Conservation (phyloP, 2,329 filamentous ascomycete genomes). For the Chrysosphaeria jannelii region DNA sequence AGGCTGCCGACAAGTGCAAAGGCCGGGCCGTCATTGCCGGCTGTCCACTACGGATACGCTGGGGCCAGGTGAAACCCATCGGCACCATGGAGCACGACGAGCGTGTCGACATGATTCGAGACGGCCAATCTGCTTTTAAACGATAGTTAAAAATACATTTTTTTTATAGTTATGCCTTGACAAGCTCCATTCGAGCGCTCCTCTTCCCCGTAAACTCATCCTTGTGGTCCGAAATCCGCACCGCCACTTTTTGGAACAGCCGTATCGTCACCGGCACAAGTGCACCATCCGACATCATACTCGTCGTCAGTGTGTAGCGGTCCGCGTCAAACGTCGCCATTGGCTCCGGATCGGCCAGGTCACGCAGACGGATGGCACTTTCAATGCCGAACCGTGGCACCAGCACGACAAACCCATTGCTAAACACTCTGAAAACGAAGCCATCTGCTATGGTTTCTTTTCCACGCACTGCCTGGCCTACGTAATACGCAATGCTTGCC, state of each 20-base stretch:
- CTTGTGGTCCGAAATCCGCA: constrained; percentile 73
- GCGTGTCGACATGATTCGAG: constrained; percentile 48
- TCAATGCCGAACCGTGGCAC: constrained; percentile 92
- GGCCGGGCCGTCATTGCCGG: constrained; percentile 74
- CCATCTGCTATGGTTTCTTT: constrained; percentile 37
- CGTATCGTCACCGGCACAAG: constrained; percentile 34
- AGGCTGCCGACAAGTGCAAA: constrained; percentile 56
- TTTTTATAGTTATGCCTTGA: constrained; percentile 9
- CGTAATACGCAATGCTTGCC: constrained; percentile 90
- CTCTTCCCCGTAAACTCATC: constrained; percentile 92
- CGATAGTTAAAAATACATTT: neutral
- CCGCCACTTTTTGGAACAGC: constrained; percentile 73
- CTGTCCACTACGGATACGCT: constrained; percentile 67
- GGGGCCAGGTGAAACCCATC: constrained; percentile 76
- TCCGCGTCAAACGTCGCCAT: constrained; percentile 65
- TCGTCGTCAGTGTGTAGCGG: constrained; percentile 42
- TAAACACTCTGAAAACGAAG: constrained; percentile 91
- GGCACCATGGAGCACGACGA: constrained; percentile 78
- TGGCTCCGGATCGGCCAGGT: constrained; percentile 43
- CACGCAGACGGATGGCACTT: constrained; percentile 58
- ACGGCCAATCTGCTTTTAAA: constrained; percentile 35
- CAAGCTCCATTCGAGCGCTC: constrained; percentile 48
- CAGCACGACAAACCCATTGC: constrained; percentile 89
- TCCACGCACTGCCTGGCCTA: constrained; percentile 78
- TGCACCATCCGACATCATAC: constrained; percentile 1